Evolutionary conservation across 495 filamentous ascomycete species (phyloP).

Genomic region (Neohortaea acidophila): DNA sequence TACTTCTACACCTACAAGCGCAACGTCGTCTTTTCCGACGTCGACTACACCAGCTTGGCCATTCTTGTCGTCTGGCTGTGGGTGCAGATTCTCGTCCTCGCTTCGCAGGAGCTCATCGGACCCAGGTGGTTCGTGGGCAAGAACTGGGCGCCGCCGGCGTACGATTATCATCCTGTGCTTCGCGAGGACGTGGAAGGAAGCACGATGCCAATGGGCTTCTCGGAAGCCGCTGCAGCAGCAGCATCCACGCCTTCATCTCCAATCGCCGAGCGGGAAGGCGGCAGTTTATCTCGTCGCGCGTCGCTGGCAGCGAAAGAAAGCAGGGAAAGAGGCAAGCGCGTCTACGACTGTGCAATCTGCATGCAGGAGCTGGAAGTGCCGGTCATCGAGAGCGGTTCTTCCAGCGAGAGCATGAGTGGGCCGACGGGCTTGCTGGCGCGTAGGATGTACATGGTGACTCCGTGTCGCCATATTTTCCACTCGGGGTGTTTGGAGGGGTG

Average conservation of each 20-base stretch:
- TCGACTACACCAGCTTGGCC: conserved; percentile 46
- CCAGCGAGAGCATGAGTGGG: conserved; percentile 35
- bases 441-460: conserved; percentile 87
- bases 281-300: neutral
- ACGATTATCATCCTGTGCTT: conserved; percentile 87
- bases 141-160: conserved; percentile 64
- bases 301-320: conserved; percentile 21
- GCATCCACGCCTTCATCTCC: conserved; percentile 10
- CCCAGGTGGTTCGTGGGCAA: conserved; percentile 60
- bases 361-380: conserved; percentile 82
- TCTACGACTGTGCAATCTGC: conserved; percentile 90
- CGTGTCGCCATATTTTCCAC: conserved; percentile 92
- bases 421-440: conserved; percentile 56
- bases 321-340: conserved; percentile 38
- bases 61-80: conserved; percentile 71
- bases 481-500: conserved; percentile 85
- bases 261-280: conserved; percentile 19
- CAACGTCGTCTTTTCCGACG: conserved; percentile 68
- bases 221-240: conserved; percentile 21
- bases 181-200: conserved; percentile 68
- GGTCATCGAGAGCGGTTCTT: conserved; percentile 43
- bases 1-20: conserved; percentile 62
- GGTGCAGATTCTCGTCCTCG: conserved; percentile 68
- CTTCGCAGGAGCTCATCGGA: conserved; percentile 69
- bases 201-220: conserved; percentile 52